These are phyloP conservation scores for Bolboschoenoplectus hybrid DNA, from an alignment of 202 grass and related monocot species.

Conservation along the genomic window DNA sequence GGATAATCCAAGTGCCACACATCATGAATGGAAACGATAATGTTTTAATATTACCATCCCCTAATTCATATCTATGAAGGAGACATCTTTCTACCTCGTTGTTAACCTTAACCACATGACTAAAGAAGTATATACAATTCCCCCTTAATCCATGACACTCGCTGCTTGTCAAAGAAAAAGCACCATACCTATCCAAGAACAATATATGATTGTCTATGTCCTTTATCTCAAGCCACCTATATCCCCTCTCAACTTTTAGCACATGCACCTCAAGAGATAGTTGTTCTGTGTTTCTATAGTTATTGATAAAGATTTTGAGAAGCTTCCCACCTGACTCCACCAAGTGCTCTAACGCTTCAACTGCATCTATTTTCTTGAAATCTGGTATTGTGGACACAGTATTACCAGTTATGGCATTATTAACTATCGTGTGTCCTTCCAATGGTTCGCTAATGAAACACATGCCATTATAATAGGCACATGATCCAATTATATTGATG, in stretches of 20 bases:
- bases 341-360: background rate
- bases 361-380: background rate
- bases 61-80: background rate
- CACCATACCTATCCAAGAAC: background rate
- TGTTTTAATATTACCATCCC: background rate
- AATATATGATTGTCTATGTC: slow-evolving; percentile 13
- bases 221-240: background rate
- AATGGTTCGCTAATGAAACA: background rate
- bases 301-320: background rate
- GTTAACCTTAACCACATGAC: background rate
- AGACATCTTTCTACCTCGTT: background rate
- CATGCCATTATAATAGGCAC: background rate
- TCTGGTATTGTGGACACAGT: background rate
- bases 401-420: background rate
- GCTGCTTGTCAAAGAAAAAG: background rate
- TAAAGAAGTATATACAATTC: slow-evolving; percentile 22
- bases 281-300: background rate
- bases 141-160: background rate
- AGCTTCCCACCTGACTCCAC: slow-evolving; percentile 8
- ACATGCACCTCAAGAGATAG: background rate
- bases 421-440: background rate
- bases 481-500: background rate
- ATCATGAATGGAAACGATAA: background rate
- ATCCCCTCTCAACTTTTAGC: background rate
- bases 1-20: background rate